Percentiles rank a stretch among this genome's conserved stretches.
Evolutionary conservation across 345 rosid species (phyloP).

Genomic region (Carallia pectinifolia): DNA sequence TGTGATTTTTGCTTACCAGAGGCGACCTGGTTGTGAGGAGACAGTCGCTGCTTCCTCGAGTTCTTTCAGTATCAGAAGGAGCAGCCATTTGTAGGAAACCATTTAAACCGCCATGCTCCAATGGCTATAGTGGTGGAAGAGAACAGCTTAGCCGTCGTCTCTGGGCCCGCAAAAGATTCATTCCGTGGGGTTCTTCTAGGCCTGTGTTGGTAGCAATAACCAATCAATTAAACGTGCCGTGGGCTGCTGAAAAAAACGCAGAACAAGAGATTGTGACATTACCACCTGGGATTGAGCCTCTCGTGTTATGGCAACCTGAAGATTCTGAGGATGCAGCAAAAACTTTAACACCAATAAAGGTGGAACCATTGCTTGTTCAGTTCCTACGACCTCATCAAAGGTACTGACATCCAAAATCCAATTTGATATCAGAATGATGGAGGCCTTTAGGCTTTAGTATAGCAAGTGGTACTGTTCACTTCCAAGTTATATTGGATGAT

Average conservation of each 20-base stretch:
- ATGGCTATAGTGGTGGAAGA: slow-evolving; percentile 51
- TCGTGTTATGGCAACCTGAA: slow-evolving; percentile 84
- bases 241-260: slow-evolving; percentile 30
- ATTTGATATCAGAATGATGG: slow-evolving; percentile 1
- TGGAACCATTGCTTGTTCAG: slow-evolving; percentile 80
- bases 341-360: slow-evolving; percentile 45
- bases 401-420: slow-evolving; percentile 36
- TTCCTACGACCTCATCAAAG: slow-evolving; percentile 99
- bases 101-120: slow-evolving; percentile 77
- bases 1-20: slow-evolving; percentile 36
- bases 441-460: too few relatives aligned
- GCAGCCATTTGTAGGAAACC: slow-evolving; percentile 92
- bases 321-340: slow-evolving; percentile 43
- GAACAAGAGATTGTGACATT: slow-evolving; percentile 60
- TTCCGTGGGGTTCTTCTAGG: slow-evolving; percentile 84
- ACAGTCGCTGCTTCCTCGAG: slow-evolving; percentile 80
- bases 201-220: slow-evolving; percentile 56
- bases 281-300: slow-evolving; percentile 80
- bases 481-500: too few relatives aligned
- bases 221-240: slow-evolving; percentile 27
- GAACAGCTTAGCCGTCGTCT: slow-evolving; percentile 79
- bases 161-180: slow-evolving; percentile 81
- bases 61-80: slow-evolving; percentile 81
- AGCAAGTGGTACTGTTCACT: too few relatives aligned
- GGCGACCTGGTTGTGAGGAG: slow-evolving; percentile 81